Conservation (phyloP, 108 stramenopile species). For the Nitzschia inconspicua region DNA sequence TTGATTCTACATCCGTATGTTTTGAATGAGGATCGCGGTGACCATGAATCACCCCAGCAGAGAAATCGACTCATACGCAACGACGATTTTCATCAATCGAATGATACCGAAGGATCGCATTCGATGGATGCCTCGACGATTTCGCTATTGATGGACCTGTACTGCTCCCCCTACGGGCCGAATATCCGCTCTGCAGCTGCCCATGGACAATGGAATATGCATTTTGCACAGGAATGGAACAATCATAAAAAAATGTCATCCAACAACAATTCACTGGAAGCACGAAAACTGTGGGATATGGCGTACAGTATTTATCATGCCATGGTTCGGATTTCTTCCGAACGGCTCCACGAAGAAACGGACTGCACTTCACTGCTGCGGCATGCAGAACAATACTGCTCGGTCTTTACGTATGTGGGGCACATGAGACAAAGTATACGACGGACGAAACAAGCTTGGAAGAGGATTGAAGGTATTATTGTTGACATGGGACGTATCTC, state of each 20-base stretch:
- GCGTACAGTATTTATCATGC: conserved; percentile 15
- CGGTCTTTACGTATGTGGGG: conserved; percentile 8
- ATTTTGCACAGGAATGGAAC: conserved; percentile 11
- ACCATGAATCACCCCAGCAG: not conserved
- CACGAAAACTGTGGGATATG: conserved; percentile 11
- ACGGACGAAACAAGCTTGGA: not conserved
- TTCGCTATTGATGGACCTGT: conserved; percentile 53
- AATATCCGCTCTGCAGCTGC: conserved; percentile 50
- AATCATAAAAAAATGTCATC: not conserved
- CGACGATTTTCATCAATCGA: conserved; percentile 4
- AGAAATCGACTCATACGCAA: not conserved
- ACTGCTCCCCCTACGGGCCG: conserved; percentile 45
- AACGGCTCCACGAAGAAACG: not conserved
- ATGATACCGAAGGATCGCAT: conserved; percentile 24
- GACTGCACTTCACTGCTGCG: not conserved
- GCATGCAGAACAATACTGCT: too few species aligned
- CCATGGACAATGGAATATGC: conserved; percentile 46
- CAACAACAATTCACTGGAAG: not conserved
- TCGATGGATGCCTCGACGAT: conserved; percentile 27
- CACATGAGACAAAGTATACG: not conserved
- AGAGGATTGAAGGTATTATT: not conserved
- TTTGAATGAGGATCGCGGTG: not conserved
- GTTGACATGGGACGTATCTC: not conserved
- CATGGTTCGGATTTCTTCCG: conserved; percentile 9
- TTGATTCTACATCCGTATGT: conserved; percentile 49